Evolutionary conservation across 148 eudicot genomes (phyloP).

Genomic region (Agrostemma githago): DNA sequence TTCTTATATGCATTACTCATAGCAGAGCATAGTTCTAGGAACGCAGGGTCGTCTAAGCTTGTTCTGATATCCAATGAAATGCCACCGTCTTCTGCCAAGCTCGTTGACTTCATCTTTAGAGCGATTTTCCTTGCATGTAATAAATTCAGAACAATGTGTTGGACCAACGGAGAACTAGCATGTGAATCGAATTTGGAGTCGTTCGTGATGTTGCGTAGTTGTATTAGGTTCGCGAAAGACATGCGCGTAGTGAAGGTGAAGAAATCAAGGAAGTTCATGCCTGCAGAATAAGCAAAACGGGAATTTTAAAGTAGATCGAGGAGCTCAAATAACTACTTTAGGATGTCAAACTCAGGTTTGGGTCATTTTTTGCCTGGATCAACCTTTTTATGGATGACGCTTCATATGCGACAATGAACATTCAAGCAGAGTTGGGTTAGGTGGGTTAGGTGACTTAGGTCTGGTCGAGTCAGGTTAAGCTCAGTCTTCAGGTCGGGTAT

Average conservation of each 20-base stretch:
- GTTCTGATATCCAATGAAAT: slow-evolving; percentile 34
- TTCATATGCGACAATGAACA: too few species aligned
- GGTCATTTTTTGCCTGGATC: too few species aligned
- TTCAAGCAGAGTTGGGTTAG: too few species aligned
- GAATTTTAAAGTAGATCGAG: too few species aligned
- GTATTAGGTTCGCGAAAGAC: slow-evolving; percentile 59
- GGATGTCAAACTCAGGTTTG: too few species aligned
- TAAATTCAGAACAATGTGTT: slow-evolving; percentile 48
- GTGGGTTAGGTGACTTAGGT: too few species aligned
- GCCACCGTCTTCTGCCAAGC: slow-evolving; percentile 29
- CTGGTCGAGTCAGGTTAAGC: too few species aligned
- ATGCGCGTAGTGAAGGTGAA: slow-evolving; percentile 67
- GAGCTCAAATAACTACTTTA: too few species aligned
- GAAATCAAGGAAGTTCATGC: slow-evolving; percentile 89
- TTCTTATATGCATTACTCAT: slow-evolving; percentile 40
- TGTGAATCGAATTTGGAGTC: slow-evolving; percentile 7
- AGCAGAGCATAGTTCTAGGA: slow-evolving; percentile 37
- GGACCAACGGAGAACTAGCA: slow-evolving; percentile 33
- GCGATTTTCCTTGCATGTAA: slow-evolving; percentile 38
- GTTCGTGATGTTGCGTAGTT: slow-evolving; percentile 34
- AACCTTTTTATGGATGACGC: too few species aligned
- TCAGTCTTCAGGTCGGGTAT: too few species aligned
- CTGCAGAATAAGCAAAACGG: slow-evolving; percentile 29
- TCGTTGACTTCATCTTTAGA: slow-evolving; percentile 43
- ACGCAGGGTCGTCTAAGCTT: slow-evolving; percentile 41